Base-by-base conservation (phyloP, 78 protist genomes). In the Salpingoeca rosetta region DNA sequence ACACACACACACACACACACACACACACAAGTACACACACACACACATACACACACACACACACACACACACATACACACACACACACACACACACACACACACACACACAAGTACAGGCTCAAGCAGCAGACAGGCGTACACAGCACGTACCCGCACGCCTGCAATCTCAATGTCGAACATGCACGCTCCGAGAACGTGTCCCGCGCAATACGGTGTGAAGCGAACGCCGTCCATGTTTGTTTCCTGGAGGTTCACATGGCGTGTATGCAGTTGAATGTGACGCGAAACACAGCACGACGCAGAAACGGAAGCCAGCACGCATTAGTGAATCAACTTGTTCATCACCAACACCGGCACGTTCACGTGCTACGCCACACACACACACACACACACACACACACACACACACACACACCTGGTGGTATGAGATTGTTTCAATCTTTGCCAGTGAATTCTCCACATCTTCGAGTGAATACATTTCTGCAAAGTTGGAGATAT, bases 171-270 rank as follows among this genome's bases (percentile, higher is more conserved):
- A 24, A 97, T 75, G 85, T 86, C 42, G 89, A 94, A 96, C 98
- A 95, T 94, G 42, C 97, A 95, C 1, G 98, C 99, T 26, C 99
- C 99, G 39, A 97, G 92, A 27, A 97, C 99, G 87, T 97, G 99
- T 7, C 99, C 99, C 0, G 99, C 99, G 57, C 94, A 92, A 85
- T 88, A 93, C 73, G 93, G 86, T 38, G 79, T 10, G 91, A 91
- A 89, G 35, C 40, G 25, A 75, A 94, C 57, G 42, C 96, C 90
- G 1, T 90, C 92, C 26, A 84, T 82, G 72, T 86, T 91, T 22
- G 87, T 88, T 43, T 51, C 84, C 42, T 26, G 73, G 12, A 25
- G 7, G 73, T 27, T 27, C 11, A 27, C 76, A 3, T 7, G 31
- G 31, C 31, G 74, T 1, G 36, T 57, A 7, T 27, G 11, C 74